phyloP scores from a whole-genome alignment of 768 basidiomycete genomes.

The Pisolithus marmoratus region DNA sequence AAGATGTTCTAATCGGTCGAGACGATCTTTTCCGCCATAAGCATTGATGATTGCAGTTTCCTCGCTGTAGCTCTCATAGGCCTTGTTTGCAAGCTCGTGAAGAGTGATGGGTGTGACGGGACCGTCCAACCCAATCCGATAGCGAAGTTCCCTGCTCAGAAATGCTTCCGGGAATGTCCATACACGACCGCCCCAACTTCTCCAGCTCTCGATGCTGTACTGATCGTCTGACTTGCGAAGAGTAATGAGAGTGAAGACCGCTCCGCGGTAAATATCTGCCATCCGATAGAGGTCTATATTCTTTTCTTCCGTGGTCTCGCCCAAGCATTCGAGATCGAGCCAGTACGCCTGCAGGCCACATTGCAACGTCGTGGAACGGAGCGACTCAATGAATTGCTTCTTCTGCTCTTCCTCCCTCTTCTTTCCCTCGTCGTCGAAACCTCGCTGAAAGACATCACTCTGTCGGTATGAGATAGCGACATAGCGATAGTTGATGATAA shows the following conservation, averaged over 20 bases:
- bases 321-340: slow-evolving; percentile 15
- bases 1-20: slow-evolving; percentile 14
- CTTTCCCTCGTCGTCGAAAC: slow-evolving; percentile 1
- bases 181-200: slow-evolving; percentile 14
- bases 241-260: slow-evolving; percentile 9
- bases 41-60: slow-evolving; percentile 14
- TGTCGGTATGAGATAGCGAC: slow-evolving; percentile 14
- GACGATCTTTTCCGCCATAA: slow-evolving; percentile 1
- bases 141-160: slow-evolving; percentile 7
- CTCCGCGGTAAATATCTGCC: slow-evolving; percentile 14
- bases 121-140: slow-evolving; percentile 1
- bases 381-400: slow-evolving; percentile 2
- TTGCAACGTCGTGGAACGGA: slow-evolving; percentile 4
- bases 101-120: slow-evolving; percentile 1
- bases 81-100: slow-evolving; percentile 10
- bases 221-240: slow-evolving; percentile 4
- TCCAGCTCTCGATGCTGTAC: slow-evolving; percentile 6
- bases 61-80: slow-evolving; percentile 5
- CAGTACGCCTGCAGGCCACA: slow-evolving; percentile 10
- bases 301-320: slow-evolving; percentile 9
- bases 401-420: slow-evolving; percentile 2
- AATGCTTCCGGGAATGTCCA: slow-evolving; percentile 13
- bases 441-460: slow-evolving; percentile 5
- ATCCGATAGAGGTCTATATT: slow-evolving; percentile 15
- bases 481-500: slow-evolving; percentile 6